Evolutionary conservation across 805 yeast species (phyloP).

Genomic region (Kregervanrija delftensis): DNA sequence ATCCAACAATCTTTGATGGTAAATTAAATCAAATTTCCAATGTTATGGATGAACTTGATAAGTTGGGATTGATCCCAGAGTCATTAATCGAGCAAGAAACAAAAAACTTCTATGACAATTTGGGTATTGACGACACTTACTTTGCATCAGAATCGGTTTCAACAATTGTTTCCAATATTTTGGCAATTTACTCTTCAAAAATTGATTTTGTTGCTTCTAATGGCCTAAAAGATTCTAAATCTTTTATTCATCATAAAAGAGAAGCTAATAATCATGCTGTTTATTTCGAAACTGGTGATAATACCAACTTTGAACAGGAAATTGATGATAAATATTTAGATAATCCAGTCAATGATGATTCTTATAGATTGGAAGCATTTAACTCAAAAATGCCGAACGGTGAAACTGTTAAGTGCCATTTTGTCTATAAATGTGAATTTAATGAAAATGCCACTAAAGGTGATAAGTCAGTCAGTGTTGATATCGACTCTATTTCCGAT

Average conservation of each 20-base stretch:
- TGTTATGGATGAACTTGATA: slow-evolving; percentile 76
- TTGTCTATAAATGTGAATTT: slow-evolving; percentile 73
- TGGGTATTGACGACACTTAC: slow-evolving; percentile 89
- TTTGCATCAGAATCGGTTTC: slow-evolving; percentile 80
- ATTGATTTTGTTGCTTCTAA: slow-evolving; percentile 76
- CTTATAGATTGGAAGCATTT: slow-evolving; percentile 73
- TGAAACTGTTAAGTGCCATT: slow-evolving; percentile 54
- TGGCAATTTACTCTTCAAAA: slow-evolving; percentile 87
- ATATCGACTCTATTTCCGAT: slow-evolving; percentile 69
- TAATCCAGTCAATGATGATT: slow-evolving; percentile 29
- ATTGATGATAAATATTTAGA: slow-evolving; percentile 82
- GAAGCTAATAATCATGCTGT: slow-evolving; percentile 84
- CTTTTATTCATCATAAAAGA: slow-evolving; percentile 70
- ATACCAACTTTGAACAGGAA: slow-evolving; percentile 53
- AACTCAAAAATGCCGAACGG: slow-evolving; percentile 54
- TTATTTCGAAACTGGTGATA: slow-evolving; percentile 66
- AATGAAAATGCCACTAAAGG: slow-evolving; percentile 17
- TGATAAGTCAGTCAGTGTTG: slow-evolving; percentile 28
- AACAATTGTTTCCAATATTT: slow-evolving; percentile 77
- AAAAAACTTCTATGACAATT: slow-evolving; percentile 77
- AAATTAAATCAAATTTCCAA: slow-evolving; percentile 73
- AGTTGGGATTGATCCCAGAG: slow-evolving; percentile 86
- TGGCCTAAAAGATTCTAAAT: slow-evolving; percentile 25
- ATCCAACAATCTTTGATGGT: slow-evolving; percentile 68
- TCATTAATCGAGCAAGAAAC: slow-evolving; percentile 78